Percentiles rank a stretch among this genome's conserved stretches.
phyloP scores from a whole-genome alignment of 306 rosid species.

The Cucumis hystrix region DNA sequence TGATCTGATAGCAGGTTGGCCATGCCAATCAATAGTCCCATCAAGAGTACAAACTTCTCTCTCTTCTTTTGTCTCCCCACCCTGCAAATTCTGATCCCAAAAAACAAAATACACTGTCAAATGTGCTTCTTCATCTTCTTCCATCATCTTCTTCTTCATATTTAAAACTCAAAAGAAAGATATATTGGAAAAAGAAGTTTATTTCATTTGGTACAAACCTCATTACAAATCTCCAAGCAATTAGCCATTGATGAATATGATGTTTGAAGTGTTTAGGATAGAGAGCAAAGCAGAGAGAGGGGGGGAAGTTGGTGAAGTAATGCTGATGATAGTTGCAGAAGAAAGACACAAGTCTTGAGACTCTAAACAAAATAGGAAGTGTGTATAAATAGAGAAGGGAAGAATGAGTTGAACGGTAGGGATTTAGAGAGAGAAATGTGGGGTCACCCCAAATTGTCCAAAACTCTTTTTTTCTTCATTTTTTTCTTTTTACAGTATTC shows the following conservation, averaged over 20 bases:
- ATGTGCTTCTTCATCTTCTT: not conserved
- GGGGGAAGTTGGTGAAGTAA: conserved; percentile 18
- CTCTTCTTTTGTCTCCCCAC: conserved; percentile 43
- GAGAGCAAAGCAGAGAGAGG: not conserved
- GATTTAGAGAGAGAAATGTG: conserved; percentile 26
- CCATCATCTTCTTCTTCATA: not conserved
- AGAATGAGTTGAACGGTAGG: conserved; percentile 38
- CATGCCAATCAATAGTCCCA: conserved; percentile 72
- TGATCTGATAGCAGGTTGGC: conserved; percentile 63
- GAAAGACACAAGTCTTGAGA: conserved; percentile 13
- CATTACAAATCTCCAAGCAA: conserved; percentile 2
- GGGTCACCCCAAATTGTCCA: conserved; percentile 33
- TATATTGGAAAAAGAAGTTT: not conserved
- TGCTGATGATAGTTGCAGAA: conserved; percentile 1
- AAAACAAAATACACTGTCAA: not conserved
- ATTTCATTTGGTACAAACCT: not conserved
- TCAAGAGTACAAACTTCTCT: conserved; percentile 58
- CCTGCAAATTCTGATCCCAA: not conserved
- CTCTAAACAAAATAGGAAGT: conserved; percentile 16
- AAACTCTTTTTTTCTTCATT: not conserved
- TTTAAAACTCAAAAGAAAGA: not conserved
- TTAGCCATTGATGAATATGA: not conserved
- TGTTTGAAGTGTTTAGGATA: not conserved
- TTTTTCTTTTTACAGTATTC: not conserved
- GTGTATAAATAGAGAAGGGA: conserved; percentile 45